phyloP scores from a whole-genome alignment of 202 grass and related monocot species.

The Sporobolus alterniflorus region DNA sequence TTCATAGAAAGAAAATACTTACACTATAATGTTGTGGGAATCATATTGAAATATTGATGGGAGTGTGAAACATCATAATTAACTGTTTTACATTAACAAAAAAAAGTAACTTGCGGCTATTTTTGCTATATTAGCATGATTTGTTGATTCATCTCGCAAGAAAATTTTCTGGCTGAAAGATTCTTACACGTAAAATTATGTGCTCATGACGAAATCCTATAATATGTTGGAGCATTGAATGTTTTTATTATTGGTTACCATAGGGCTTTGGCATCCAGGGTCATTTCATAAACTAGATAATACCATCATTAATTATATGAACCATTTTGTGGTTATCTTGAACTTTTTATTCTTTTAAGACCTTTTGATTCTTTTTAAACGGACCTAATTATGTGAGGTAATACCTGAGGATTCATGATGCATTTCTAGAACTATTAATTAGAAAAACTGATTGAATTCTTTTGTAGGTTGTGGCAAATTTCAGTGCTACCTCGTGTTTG shows the following conservation, averaged over 20 bases:
- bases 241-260: neutral
- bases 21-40: neutral
- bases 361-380: no score
- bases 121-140: neutral
- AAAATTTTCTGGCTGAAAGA: neutral
- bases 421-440: neutral
- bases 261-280: neutral
- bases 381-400: neutral
- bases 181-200: neutral
- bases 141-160: neutral
- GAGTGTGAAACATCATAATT: no score
- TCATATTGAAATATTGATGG: no score
- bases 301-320: no score
- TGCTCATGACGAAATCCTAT: no score
- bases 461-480: constrained; percentile 89
- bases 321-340: no score
- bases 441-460: neutral
- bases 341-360: no score
- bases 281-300: neutral
- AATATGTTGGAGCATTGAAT: neutral
- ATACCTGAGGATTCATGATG: neutral
- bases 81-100: neutral
- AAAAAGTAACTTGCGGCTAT: no score
- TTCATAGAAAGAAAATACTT: neutral
- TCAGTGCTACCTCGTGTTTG: constrained; percentile 88